Evolutionary conservation across 2,329 filamentous ascomycete species (phyloP).

Genomic region (Pseudogymnoascus sp.): DNA sequence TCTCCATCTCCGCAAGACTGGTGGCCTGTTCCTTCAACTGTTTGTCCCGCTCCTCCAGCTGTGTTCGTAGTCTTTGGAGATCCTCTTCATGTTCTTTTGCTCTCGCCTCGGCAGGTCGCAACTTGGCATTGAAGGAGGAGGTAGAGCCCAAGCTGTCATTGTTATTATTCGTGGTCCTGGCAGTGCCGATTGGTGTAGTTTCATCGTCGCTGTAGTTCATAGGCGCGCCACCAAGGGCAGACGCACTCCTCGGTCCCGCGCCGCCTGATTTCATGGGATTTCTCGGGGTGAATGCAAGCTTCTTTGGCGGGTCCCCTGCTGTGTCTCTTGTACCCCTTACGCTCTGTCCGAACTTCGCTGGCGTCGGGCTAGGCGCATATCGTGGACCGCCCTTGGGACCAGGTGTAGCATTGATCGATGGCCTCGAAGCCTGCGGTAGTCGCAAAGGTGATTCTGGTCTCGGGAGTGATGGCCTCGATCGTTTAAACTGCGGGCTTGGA

Average conservation of each 20-base stretch:
- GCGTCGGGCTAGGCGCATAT: constrained; percentile 52
- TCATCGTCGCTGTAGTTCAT: constrained; percentile 47
- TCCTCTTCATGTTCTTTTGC: constrained; percentile 54
- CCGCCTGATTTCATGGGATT: constrained; percentile 39
- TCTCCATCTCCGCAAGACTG: constrained; percentile 83
- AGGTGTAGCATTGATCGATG: constrained; percentile 46
- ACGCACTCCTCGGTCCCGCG: constrained; percentile 49
- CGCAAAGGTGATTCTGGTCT: constrained; percentile 81
- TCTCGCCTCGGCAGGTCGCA: constrained; percentile 35
- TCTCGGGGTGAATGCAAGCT: constrained; percentile 33
- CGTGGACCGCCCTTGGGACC: constrained; percentile 43
- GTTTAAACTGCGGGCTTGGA: constrained; percentile 63
- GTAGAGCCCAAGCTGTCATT: constrained; percentile 47
- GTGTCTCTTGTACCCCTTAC: constrained; percentile 44
- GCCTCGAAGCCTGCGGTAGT: constrained; percentile 53
- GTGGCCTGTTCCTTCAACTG: constrained; percentile 83
- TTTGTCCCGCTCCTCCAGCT: constrained; percentile 75
- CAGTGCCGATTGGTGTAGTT: constrained; percentile 41
- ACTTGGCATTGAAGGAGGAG: constrained; percentile 45
- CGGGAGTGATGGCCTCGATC: constrained; percentile 66
- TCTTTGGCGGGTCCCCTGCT: constrained; percentile 53
- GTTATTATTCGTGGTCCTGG: constrained; percentile 42
- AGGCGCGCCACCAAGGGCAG: constrained; percentile 44
- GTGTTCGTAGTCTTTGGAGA: constrained; percentile 59
- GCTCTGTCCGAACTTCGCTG: constrained; percentile 55